Evolutionary conservation across 2,329 filamentous ascomycete species (phyloP).

Genomic region (Knufia fluminis): DNA sequence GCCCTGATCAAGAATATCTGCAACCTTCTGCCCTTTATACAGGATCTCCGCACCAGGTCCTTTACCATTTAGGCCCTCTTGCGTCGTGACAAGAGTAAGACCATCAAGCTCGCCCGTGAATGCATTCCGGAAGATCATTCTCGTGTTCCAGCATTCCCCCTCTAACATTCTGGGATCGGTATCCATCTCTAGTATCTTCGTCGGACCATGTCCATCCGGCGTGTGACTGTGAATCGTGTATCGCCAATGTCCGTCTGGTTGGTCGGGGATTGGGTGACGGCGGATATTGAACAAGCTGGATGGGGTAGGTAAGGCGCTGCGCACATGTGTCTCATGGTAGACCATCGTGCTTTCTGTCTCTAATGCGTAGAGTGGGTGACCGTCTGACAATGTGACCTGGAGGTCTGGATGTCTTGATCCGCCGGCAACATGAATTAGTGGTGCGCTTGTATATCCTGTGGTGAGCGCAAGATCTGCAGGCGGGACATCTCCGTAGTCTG

Average conservation of each 20-base stretch:
- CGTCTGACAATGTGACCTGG: background rate
- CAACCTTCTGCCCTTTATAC: background rate
- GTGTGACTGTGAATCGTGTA: background rate
- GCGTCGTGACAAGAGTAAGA: background rate
- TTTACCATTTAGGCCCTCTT: background rate
- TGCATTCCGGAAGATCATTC: background rate
- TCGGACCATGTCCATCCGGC: background rate
- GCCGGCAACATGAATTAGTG: background rate
- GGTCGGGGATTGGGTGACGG: background rate
- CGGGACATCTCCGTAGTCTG: background rate
- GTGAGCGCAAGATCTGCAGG: background rate
- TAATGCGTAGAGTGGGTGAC: background rate
- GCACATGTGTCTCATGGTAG: background rate
- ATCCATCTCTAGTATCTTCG: background rate
- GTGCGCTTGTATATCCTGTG: background rate
- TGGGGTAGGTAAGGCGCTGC: background rate
- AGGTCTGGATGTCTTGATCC: background rate
- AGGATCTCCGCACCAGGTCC: background rate
- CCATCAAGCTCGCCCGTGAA: background rate
- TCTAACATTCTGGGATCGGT: background rate
- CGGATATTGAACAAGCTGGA: background rate
- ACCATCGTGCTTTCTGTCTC: background rate
- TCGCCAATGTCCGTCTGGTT: background rate
- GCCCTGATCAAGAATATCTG: background rate
- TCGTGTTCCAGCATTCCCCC: background rate